phyloP scores from a whole-genome alignment of 345 rosid genomes.

The Rhodomyrtus tomentosa region DNA sequence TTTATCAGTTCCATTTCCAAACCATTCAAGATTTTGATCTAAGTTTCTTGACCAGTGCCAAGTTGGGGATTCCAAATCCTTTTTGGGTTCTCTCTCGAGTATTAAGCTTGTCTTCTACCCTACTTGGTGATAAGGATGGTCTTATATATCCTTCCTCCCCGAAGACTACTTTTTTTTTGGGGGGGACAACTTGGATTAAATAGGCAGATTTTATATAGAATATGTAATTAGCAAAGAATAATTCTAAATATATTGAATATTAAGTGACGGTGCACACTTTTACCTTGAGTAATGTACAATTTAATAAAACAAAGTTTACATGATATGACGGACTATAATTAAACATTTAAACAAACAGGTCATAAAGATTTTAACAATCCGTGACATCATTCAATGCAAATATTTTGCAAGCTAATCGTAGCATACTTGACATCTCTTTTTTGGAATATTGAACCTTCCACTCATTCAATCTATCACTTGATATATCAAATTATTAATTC shows the following conservation, averaged over 20 bases:
- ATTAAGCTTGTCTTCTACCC: background rate
- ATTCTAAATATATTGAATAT: too few species aligned
- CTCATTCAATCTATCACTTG: fast-evolving
- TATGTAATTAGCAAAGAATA: background rate
- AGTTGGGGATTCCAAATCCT: background rate
- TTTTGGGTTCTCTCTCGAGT: background rate
- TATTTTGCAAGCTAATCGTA: background rate
- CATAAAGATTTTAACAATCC: too few species aligned
- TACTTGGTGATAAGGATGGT: background rate
- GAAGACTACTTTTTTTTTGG: background rate
- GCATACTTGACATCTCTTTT: background rate
- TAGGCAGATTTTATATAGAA: background rate
- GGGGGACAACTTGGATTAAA: background rate
- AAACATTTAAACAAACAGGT: background rate
- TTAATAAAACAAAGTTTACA: background rate
- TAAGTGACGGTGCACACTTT: background rate
- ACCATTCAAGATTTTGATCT: background rate
- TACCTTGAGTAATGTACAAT: background rate
- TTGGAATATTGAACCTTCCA: background rate
- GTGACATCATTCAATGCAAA: background rate
- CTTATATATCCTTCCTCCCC: background rate
- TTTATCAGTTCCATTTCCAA: background rate
- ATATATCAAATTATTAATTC: background rate
- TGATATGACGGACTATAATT: background rate
- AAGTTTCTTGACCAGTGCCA: background rate